A percentile compares a stretch with the other conserved stretches of the same genome.
These are phyloP conservation scores for Leccinum pachyderme DNA, from an alignment of 1,284 basidiomycete species.

Conservation along the genomic window DNA sequence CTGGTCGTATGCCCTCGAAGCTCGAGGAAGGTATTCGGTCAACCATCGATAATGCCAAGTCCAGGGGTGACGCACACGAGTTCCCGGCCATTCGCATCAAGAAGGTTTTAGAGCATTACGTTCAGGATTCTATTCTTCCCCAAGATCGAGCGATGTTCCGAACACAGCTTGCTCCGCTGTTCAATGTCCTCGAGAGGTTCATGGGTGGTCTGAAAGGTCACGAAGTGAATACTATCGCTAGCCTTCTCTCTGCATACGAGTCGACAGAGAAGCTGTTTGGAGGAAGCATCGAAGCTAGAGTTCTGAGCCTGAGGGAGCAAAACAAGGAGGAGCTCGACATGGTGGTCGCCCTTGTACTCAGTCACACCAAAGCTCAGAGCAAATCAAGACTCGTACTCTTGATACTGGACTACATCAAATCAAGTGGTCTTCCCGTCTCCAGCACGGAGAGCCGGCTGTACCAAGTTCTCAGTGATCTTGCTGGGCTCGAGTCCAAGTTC, in stretches of 20 bases:
- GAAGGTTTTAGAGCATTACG: slow-evolving; percentile 82
- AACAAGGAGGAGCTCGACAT: slow-evolving; percentile 91
- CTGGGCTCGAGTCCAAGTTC: slow-evolving; percentile 83
- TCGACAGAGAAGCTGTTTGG: slow-evolving; percentile 92
- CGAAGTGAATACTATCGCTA: slow-evolving; percentile 75
- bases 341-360: slow-evolving; percentile 85
- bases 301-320: slow-evolving; percentile 88
- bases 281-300: slow-evolving; percentile 88
- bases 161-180: slow-evolving; percentile 68
- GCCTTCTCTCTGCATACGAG: slow-evolving; percentile 73
- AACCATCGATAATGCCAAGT: slow-evolving; percentile 73
- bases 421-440: slow-evolving; percentile 68
- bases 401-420: slow-evolving; percentile 88
- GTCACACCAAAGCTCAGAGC: slow-evolving; percentile 93
- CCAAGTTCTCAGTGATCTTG: slow-evolving; percentile 39
- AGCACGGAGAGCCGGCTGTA: slow-evolving; percentile 69
- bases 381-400: slow-evolving; percentile 89
- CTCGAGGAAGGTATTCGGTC: slow-evolving; percentile 87
- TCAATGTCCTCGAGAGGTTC: slow-evolving; percentile 82
- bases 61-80: slow-evolving; percentile 68
- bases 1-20: slow-evolving; percentile 91
- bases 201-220: slow-evolving; percentile 83
- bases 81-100: slow-evolving; percentile 86
- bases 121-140: slow-evolving; percentile 78
- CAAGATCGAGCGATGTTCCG: slow-evolving; percentile 85